Base-by-base conservation (phyloP, 1,139 yeast species). In the Hemisphaericaspora lyxosophila region DNA sequence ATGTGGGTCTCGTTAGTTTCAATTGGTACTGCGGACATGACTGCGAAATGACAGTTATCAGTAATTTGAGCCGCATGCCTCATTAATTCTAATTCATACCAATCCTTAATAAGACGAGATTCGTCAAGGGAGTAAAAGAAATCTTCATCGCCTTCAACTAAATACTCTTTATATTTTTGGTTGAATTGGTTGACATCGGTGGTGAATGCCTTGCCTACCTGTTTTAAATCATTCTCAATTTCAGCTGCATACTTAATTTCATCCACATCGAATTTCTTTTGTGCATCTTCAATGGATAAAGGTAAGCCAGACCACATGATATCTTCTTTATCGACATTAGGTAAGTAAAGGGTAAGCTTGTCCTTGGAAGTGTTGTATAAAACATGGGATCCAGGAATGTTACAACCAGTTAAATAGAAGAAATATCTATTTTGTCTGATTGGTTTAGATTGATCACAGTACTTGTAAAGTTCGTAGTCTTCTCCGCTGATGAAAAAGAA, bases 251-350 rank as follows among this genome's bases (percentile, higher is more conserved):
- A 85, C 47, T 77, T 64, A 40, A 90, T 95, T 30, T 78, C 82
- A 59, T 92, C 97, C 25, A 87, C 90, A 49, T 90, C 96, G 52
- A 65, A 92, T 45, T 69, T 72, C 14, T 64, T 57, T 34, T 60
- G 42, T 0, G 97, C 96, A 16, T 83, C 80, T 37, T 82, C 80
- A n/a, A 71, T 51, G 28, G 78, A 67, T 38, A 87, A 48, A 2
- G 98, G 97, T 62, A 84, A 58, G 0, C 98, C 98, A 41, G 94
- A 82, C 97, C 98, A 92, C 90, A 92, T 85, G 34, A 92, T 86
- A 56, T 87, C 96, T 33, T 92, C 97, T 36, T 76, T 65, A 56
- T 89, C 96, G 34, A 90, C 71, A 41, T 85, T 76, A 3, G 97
- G 97, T 38, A 92, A 69, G 55, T 85, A 90, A 33, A 90, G 66